Evolutionary conservation across 345 rosid genomes (phyloP).

Genomic region (Lenwebbia sp.): DNA sequence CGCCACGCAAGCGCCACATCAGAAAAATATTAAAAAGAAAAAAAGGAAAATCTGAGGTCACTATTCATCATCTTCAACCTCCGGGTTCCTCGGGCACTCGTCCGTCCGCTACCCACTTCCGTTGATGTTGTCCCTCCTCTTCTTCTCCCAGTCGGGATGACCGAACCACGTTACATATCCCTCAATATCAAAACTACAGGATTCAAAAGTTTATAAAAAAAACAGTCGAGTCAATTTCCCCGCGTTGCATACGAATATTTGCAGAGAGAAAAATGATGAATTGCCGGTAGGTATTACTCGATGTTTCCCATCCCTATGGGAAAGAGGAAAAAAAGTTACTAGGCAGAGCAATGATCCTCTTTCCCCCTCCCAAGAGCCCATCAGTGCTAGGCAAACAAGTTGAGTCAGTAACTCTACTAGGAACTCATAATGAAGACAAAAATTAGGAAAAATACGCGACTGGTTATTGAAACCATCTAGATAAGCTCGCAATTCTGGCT

Average conservation of each 20-base stretch:
- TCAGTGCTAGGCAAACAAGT: not conserved
- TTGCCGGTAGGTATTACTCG: no score
- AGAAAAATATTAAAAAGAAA: no score
- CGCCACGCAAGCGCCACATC: no score
- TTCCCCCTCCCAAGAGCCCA: not conserved
- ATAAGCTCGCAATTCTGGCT: not conserved
- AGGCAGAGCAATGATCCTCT: not conserved
- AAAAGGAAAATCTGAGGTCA: no score
- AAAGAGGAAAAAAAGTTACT: not conserved
- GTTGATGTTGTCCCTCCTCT: no score
- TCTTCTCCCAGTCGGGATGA: no score
- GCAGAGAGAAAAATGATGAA: not conserved
- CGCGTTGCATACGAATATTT: not conserved
- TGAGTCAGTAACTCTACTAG: not conserved
- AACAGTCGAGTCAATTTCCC: not conserved
- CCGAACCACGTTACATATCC: no score
- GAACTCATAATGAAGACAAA: not conserved
- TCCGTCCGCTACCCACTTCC: no score
- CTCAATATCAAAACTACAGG: conserved; percentile 63
- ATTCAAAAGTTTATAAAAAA: not conserved
- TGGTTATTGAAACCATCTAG: not conserved
- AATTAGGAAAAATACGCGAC: not conserved
- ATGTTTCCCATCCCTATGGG: not conserved
- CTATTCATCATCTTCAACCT: no score
- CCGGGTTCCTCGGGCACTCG: no score